A percentile compares a stretch with the other conserved stretches of the same genome.
Evolutionary conservation across 768 basidiomycete species (phyloP).

Genomic region (Serendipita sp.): DNA sequence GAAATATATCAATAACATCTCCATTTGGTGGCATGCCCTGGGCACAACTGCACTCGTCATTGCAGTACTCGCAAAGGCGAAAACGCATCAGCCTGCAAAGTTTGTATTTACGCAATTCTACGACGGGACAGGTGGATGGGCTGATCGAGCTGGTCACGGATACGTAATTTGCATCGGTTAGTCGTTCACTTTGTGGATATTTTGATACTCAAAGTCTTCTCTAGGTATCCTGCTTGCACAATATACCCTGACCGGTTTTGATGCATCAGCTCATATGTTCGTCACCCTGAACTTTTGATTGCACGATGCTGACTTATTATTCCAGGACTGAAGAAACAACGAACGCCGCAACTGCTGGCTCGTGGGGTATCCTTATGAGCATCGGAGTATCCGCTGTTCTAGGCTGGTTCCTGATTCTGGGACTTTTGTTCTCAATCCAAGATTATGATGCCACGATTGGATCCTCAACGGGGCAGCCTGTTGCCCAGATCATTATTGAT

Average conservation of each 20-base stretch:
- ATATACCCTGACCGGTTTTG: constrained; percentile 63
- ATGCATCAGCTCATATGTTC: constrained; percentile 50
- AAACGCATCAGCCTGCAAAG: constrained; percentile 45
- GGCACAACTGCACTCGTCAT: constrained; percentile 54
- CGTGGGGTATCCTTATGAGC: constrained; percentile 51
- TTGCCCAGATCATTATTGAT: constrained; percentile 64
- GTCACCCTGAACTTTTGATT: constrained; percentile 12
- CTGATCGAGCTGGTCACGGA: constrained; percentile 43
- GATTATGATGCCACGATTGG: constrained; percentile 39
- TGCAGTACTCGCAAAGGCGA: constrained; percentile 54
- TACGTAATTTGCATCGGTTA: constrained; percentile 56
- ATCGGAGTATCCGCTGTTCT: constrained; percentile 57
- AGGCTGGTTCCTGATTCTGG: constrained; percentile 60
- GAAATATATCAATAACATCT: constrained; percentile 52
- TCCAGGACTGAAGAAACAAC: constrained; percentile 70
- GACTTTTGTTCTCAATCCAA: constrained; percentile 63
- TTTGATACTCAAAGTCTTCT: not conserved
- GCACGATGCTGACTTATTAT: not conserved
- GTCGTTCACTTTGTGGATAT: not conserved
- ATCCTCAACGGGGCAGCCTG: constrained; percentile 47
- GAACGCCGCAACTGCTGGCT: constrained; percentile 38
- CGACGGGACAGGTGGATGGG: constrained; percentile 64
- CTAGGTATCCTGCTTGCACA: constrained; percentile 49
- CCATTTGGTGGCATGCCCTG: constrained; percentile 57
- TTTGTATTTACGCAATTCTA: constrained; percentile 60